A percentile compares a stretch with the other conserved stretches of the same genome.
Conservation (phyloP, 108 stramenopile genomes). For the Cyclotella atomus region DNA sequence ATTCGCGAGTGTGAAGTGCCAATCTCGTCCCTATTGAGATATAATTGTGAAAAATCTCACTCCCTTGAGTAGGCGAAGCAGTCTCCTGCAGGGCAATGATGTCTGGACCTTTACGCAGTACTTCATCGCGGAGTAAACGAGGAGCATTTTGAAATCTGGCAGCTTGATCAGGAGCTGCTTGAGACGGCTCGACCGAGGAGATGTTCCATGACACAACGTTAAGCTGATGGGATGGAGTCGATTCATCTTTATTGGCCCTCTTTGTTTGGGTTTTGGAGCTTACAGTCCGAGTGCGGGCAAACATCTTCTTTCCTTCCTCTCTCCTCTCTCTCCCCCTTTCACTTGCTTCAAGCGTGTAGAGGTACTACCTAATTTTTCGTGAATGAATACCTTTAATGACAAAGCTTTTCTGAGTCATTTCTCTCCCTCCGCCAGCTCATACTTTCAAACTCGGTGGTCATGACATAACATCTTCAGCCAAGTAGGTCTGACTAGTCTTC, state of each 20-base stretch:
- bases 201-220: conserved; percentile 33
- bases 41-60: not conserved
- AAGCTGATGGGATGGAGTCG: conserved; percentile 2
- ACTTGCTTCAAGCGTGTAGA: no score
- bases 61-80: conserved; percentile 6
- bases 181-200: conserved; percentile 24
- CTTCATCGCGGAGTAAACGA: conserved; percentile 17
- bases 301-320: no score
- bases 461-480: no score
- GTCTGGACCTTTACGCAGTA: conserved; percentile 2
- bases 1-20: conserved; percentile 15
- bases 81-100: conserved; percentile 31
- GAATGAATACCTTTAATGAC: no score
- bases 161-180: conserved; percentile 6
- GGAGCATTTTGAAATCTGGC: conserved; percentile 9
- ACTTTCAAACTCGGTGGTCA: no score
- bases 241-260: not conserved
- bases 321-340: no score
- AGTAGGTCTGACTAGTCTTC: no score
- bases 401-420: no score
- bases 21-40: conserved; percentile 21
- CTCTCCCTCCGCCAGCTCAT: no score
- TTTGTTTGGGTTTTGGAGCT: not conserved
- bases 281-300: conserved; percentile 3
- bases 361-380: no score